These are phyloP conservation scores for Pleurotus platypus DNA, from an alignment of 768 basidiomycete genomes.

Conservation along the genomic window DNA sequence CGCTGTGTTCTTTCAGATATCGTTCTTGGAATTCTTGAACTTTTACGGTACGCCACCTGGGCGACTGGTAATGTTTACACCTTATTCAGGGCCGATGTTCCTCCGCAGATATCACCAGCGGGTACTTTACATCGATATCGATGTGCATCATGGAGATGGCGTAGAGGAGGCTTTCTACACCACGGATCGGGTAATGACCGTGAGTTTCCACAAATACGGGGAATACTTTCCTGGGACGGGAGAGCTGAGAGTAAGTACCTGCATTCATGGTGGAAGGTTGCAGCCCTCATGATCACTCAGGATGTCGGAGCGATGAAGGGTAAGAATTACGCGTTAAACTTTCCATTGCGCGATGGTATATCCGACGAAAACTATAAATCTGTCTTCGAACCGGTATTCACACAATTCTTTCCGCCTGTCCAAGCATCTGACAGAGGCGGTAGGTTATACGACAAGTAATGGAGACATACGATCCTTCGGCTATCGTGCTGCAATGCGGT, in stretches of 20 bases:
- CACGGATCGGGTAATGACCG: slow-evolving; percentile 96
- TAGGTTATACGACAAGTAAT: slow-evolving; percentile 83
- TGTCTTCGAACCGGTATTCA: slow-evolving; percentile 88
- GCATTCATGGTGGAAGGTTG: not conserved
- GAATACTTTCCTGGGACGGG: slow-evolving; percentile 92
- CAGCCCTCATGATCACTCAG: slow-evolving; percentile 49
- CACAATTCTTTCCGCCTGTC: not conserved
- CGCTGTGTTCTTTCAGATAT: slow-evolving; percentile 50
- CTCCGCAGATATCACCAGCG: slow-evolving; percentile 67
- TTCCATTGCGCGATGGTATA: slow-evolving; percentile 92
- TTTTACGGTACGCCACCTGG: slow-evolving; percentile 25
- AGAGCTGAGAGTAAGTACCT: slow-evolving; percentile 9
- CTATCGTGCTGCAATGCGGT: slow-evolving; percentile 91
- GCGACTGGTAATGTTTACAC: too few species aligned
- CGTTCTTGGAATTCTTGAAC: slow-evolving; percentile 89
- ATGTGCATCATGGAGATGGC: slow-evolving; percentile 97
- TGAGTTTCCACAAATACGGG: slow-evolving; percentile 95
- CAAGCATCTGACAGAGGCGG: not conserved
- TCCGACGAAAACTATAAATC: slow-evolving; percentile 84
- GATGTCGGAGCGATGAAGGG: slow-evolving; percentile 87
- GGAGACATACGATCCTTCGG: slow-evolving; percentile 84
- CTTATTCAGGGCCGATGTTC: too few species aligned
- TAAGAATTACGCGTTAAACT: slow-evolving; percentile 86
- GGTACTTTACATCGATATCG: slow-evolving; percentile 96
- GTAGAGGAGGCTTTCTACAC: slow-evolving; percentile 99